phyloP scores from a whole-genome alignment of 306 rosid genomes.

The Fragaria vesca region DNA sequence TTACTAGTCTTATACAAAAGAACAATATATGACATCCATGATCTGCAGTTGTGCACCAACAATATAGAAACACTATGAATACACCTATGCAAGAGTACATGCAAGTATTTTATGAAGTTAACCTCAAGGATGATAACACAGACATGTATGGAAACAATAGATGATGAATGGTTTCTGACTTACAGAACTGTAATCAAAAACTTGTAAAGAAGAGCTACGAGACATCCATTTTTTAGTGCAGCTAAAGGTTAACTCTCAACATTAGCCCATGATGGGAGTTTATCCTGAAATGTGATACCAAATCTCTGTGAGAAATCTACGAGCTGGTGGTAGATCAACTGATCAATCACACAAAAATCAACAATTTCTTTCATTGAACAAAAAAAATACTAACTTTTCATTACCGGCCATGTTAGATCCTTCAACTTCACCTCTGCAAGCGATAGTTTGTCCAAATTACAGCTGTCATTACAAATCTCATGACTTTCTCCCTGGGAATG shows the following conservation, averaged over 20 bases:
- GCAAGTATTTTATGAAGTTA: background rate
- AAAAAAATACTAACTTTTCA: background rate
- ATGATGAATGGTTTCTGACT: slow-evolving; percentile 3
- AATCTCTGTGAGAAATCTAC: background rate
- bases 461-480: slow-evolving; percentile 12
- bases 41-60: background rate
- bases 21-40: background rate
- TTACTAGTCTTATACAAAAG: background rate
- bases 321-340: background rate
- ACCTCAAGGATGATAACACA: background rate
- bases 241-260: slow-evolving; percentile 21
- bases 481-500: slow-evolving; percentile 25
- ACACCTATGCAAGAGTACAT: background rate
- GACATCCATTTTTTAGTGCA: slow-evolving; percentile 8
- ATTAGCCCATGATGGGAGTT: background rate
- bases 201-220: slow-evolving; percentile 10
- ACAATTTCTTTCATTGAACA: slow-evolving; percentile 9
- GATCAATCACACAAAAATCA: background rate
- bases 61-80: background rate
- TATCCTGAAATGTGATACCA: slow-evolving; percentile 35
- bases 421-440: slow-evolving; percentile 23
- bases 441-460: slow-evolving; percentile 18
- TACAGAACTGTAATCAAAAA: slow-evolving; percentile 10
- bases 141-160: slow-evolving; percentile 7
- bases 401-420: slow-evolving; percentile 23